Evolutionary conservation across 2,329 filamentous ascomycete genomes (phyloP), one percentile per base, ranked within the genome.

Genomic region (Fusarium lyarnte): DNA sequence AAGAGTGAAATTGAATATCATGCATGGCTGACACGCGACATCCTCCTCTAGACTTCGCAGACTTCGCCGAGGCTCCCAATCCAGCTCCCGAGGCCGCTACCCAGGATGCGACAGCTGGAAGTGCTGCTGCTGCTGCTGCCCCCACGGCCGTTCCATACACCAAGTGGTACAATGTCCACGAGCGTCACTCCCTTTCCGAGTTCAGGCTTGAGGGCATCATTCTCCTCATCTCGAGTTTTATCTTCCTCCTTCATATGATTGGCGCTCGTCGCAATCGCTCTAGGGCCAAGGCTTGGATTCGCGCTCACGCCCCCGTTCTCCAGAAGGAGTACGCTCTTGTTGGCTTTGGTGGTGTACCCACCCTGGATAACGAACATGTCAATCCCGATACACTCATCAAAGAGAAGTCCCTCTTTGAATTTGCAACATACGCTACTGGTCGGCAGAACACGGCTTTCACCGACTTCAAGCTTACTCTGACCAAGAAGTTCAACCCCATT

Each of bases 111-210:
- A 82, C 86, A 63, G 81, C 87, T 66, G 82, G 81, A 39, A 82
- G 83, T 31, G 81, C 84, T 45, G 81, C 83, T 53, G 86, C 84
- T 47, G 81, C 83, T 51, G 27, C 27, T 29, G 27, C 27, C 25
- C 86, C 87, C 47, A 65, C 64, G 27, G 82, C 81, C 46, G 84
- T 86, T 31, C 93, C 93, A 19, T 98, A 92, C 82, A 97, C 94
- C 57, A 94, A 94, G 86, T 99, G 96, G 96, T 99, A 98, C 85
- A 94, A 94, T 63, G 87, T 98, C 69, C 96, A 97, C 88, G 95
- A 98, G 88, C 94, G 96, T 79, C 91, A 95, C 78, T 91, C 91
- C 31, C 85, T 92, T 67, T 88, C 87, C 78, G 96, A 99, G 82
- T 99, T 99, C 87, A 91, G 91, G 84, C 88, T 92, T 78, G 96